Percentiles rank a stretch among this genome's conserved stretches.
phyloP scores from a whole-genome alignment of 768 basidiomycete genomes.

The Hericium alpestre region DNA sequence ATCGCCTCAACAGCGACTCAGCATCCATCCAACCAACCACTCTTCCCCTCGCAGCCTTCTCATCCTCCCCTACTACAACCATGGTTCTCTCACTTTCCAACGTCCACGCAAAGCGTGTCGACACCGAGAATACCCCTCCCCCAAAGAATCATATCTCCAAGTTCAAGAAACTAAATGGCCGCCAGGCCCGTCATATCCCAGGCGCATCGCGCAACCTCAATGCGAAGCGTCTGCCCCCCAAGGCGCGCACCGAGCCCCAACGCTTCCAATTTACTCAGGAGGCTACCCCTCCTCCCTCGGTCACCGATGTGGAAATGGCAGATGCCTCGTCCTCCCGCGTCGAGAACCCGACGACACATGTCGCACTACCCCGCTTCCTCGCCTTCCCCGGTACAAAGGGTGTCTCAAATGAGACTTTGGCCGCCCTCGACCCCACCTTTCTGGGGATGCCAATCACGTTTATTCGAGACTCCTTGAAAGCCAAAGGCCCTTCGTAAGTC shows the following conservation, averaged over 20 bases:
- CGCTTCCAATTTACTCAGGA: neutral
- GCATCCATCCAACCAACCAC: neutral
- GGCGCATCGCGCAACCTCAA: neutral
- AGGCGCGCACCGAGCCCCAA: neutral
- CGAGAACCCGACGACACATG: neutral
- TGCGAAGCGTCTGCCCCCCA: neutral
- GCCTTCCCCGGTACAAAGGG: neutral
- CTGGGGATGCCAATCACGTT: neutral
- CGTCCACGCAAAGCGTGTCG: neutral
- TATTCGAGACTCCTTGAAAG: neutral
- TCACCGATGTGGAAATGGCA: neutral
- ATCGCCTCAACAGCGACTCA: neutral
- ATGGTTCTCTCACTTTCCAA: conserved; percentile 1
- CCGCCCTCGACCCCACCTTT: neutral
- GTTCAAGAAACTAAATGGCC: neutral
- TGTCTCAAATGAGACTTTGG: neutral
- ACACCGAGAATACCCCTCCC: neutral
- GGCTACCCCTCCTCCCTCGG: neutral
- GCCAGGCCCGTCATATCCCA: neutral
- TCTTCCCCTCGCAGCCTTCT: neutral
- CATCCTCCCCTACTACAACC: neutral
- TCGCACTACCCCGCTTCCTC: neutral
- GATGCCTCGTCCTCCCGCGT: neutral
- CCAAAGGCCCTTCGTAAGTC: neutral
- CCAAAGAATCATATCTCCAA: neutral